phyloP scores from a whole-genome alignment of 2,329 filamentous ascomycete species.

The Fusarium sororula region DNA sequence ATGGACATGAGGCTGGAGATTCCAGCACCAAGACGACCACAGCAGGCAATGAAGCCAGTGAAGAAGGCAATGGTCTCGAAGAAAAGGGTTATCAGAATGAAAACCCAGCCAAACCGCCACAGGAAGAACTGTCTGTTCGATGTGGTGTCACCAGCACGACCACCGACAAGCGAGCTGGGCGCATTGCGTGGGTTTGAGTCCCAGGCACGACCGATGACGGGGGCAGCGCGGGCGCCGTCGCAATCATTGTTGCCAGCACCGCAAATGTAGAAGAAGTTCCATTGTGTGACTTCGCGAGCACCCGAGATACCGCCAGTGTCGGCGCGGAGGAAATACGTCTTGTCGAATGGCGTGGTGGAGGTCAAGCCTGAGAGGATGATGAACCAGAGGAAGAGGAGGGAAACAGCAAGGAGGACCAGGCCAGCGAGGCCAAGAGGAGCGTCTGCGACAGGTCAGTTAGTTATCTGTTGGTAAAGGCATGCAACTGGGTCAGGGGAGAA shows the following conservation, averaged over 20 bases:
- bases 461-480: background rate
- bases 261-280: slow-evolving; percentile 92
- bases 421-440: slow-evolving; percentile 53
- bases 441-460: slow-evolving; percentile 45
- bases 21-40: slow-evolving; percentile 74
- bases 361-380: slow-evolving; percentile 65
- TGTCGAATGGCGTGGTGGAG: slow-evolving; percentile 66
- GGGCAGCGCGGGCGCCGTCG: slow-evolving; percentile 66
- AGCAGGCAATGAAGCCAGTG: slow-evolving; percentile 73
- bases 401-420: slow-evolving; percentile 60
- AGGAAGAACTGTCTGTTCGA: slow-evolving; percentile 77
- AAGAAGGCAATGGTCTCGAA: slow-evolving; percentile 77
- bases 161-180: slow-evolving; percentile 58
- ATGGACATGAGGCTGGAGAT: slow-evolving; percentile 67
- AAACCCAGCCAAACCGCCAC: slow-evolving; percentile 92
- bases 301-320: slow-evolving; percentile 77
- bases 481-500: background rate
- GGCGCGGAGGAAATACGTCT: slow-evolving; percentile 87
- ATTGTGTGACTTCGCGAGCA: slow-evolving; percentile 75
- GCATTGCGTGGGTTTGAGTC: slow-evolving; percentile 55
- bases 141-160: slow-evolving; percentile 64
- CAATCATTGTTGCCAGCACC: slow-evolving; percentile 72
- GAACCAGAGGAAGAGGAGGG: slow-evolving; percentile 66
- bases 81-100: slow-evolving; percentile 85
- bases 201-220: slow-evolving; percentile 79